Evolutionary conservation across 2,329 filamentous ascomycete species (phyloP), one percentile per base, ranked within the genome.

Genomic region (Torrubiella hemipterigena): DNA sequence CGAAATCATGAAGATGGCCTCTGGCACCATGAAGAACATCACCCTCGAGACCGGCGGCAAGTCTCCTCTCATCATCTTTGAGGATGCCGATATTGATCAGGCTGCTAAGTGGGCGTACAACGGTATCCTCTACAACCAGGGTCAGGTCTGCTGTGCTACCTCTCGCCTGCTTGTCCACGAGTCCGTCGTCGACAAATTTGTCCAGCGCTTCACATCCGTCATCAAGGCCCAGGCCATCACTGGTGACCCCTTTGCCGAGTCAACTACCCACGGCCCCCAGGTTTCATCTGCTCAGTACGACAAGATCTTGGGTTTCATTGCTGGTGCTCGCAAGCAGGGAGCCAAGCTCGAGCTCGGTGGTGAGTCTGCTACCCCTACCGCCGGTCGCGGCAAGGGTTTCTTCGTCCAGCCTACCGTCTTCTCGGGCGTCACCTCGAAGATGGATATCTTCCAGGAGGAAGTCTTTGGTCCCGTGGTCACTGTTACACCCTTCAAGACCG

Each of bases 1-100:
- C 33, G 66, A 77, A 30, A 82, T 87, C 40, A 85, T 86, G 79
- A 82, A 81, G 49, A 66, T 72, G 54, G 80, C 81, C 0, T 66
- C 73, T n/a, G 55, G 67, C 1, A 82, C 63, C 40, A 57, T 74
- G 44, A 78, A 78, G 55, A 77, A 76, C 45, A 72, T 78, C 35
- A 78, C 73, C 2, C 60, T 79, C 7, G 75, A 79, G 54, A 74
- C 73, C 10, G 77, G 77, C 22, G 77, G 77, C 33, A 81, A 81
- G 52, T 74, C 67, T 4, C 74, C 76, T 0, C 55, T 78, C 3
- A 44, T 81, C 8, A 67, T 81, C 5, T 80, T 81, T 37, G 61
- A 68, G 6, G 77, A 81, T 42, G 75, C 75, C 5, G 73, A 81
- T 37, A 45, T 81, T 16, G 72, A 77, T 5, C 70, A 79, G 49